phyloP scores from a whole-genome alignment of 257 asterid species.

The Solanum piurae region DNA sequence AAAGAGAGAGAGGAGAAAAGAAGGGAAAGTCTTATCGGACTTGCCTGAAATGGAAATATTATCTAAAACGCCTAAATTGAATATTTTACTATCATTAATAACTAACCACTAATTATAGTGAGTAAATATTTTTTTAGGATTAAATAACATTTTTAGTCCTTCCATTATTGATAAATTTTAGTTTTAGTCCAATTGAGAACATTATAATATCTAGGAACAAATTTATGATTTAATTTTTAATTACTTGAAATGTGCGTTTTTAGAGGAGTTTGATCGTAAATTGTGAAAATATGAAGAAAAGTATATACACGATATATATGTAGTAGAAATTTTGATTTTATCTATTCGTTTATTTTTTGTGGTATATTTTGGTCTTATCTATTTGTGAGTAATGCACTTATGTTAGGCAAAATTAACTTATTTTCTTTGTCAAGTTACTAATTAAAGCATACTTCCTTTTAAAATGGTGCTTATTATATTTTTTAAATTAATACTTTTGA shows the following conservation, averaged over 20 bases:
- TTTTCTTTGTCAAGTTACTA: neutral
- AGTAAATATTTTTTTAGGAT: neutral
- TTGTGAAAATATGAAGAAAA: neutral
- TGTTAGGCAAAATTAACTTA: neutral
- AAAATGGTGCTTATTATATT: neutral
- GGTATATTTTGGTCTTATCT: neutral
- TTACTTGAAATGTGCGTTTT: neutral
- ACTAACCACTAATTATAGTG: conserved; percentile 1
- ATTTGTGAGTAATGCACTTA: neutral
- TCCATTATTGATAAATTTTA: neutral
- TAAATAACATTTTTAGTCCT: neutral
- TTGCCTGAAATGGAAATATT: conserved; percentile 21
- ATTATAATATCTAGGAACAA: neutral
- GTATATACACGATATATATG: neutral
- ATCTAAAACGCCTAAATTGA: neutral
- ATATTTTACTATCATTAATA: neutral
- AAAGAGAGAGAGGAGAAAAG: neutral
- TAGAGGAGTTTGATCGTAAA: no score
- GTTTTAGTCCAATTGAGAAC: neutral
- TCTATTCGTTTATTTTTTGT: neutral
- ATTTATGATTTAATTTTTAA: neutral
- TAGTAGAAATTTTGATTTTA: neutral
- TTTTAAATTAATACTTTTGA: neutral
- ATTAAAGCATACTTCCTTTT: neutral
- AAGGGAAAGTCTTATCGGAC: conserved; percentile 8